Conservation (phyloP, 352 stramenopile species). For the Phytophthora citricola region DNA sequence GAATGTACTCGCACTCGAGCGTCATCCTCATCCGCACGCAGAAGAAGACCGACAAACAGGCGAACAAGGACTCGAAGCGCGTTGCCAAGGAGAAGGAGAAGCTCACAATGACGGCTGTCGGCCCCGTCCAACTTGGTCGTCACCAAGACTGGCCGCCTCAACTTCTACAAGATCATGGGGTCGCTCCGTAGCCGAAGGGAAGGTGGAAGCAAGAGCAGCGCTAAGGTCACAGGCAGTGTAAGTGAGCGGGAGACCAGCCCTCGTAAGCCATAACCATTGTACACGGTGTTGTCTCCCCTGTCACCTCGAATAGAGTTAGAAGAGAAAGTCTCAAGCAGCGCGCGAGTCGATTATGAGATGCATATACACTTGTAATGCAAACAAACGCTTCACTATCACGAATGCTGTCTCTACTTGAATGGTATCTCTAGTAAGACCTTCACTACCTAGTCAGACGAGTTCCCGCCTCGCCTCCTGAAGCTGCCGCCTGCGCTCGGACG, state of each 20-base stretch:
- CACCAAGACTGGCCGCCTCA: conserved; percentile 29
- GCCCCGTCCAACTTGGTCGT: conserved; percentile 29
- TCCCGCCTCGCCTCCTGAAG: conserved; percentile 48
- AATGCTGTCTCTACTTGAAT: background rate
- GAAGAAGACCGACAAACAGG: conserved; percentile 39
- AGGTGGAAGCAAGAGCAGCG: conserved; percentile 19
- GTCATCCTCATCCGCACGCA: conserved; percentile 50
- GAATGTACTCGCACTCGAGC: conserved; percentile 51
- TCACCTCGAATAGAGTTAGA: conserved; percentile 21
- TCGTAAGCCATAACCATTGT: conserved; percentile 6
- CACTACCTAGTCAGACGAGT: conserved; percentile 48
- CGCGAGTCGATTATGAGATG: conserved; percentile 30
- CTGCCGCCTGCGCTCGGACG: conserved; percentile 41
- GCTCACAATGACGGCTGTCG: conserved; percentile 8
- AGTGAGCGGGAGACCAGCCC: conserved; percentile 14
- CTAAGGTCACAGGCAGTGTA: conserved; percentile 13
- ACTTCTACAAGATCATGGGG: conserved; percentile 31
- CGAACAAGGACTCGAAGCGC: conserved; percentile 19
- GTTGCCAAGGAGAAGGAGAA: conserved; percentile 32
- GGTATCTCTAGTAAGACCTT: background rate
- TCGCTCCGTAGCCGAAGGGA: conserved; percentile 37
- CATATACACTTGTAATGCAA: conserved; percentile 23
- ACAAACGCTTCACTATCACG: conserved; percentile 10
- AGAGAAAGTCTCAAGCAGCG: conserved; percentile 13
- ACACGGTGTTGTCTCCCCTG: background rate